These are phyloP conservation scores for Amanita phalloides DNA, from an alignment of 768 basidiomycete species.

Conservation along the genomic window DNA sequence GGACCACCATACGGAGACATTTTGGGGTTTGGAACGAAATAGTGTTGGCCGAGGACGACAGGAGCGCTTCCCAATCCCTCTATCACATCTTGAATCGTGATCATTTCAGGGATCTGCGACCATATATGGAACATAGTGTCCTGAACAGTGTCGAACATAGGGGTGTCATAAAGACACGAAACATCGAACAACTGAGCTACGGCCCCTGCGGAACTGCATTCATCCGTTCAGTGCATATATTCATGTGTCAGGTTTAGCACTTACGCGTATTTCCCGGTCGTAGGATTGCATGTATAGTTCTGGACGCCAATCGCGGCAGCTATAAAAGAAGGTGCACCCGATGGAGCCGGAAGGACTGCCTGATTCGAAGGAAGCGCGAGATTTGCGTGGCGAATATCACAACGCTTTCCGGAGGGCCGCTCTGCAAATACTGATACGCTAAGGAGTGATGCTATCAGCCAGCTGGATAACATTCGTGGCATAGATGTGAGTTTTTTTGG, in stretches of 20 bases:
- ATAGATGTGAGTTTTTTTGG: too few relatives aligned
- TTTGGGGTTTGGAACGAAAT: constrained; percentile 39
- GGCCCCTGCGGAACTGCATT: constrained; percentile 32
- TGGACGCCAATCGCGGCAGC: constrained; percentile 39
- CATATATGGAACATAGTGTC: constrained; percentile 8
- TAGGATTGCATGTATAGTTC: constrained; percentile 40
- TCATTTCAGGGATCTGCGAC: background rate
- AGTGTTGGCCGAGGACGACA: constrained; percentile 33
- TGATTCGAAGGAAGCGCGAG: constrained; percentile 7
- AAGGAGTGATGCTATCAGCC: background rate
- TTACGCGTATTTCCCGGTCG: constrained; percentile 31
- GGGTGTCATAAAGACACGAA: constrained; percentile 30
- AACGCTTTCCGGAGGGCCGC: background rate
- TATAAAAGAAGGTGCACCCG: constrained; percentile 24
- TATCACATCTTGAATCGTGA: background rate
- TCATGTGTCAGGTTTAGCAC: constrained; percentile 7
- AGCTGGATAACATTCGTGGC: background rate
- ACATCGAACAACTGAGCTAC: constrained; percentile 45
- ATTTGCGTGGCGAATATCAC: background rate
- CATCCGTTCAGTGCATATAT: background rate
- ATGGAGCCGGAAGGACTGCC: constrained; percentile 24
- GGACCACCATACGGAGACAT: constrained; percentile 13
- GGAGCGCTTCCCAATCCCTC: background rate
- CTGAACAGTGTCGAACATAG: constrained; percentile 19
- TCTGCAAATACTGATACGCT: background rate